Evolutionary conservation across 495 filamentous ascomycete species (phyloP).

Genomic region (Pyrenula massariospora): DNA sequence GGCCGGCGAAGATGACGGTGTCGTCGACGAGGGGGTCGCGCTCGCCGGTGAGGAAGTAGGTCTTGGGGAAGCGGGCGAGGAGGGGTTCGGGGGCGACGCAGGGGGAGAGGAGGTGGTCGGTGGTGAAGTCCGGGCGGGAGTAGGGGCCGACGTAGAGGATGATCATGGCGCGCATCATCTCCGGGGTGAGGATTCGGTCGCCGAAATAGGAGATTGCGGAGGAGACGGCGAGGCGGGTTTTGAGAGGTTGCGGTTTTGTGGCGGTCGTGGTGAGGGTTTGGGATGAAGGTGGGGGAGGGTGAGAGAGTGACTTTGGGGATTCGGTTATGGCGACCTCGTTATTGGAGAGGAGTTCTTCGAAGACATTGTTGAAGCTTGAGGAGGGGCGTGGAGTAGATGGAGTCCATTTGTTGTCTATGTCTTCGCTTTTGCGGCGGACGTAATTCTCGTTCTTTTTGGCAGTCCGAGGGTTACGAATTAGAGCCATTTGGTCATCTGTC

Average conservation of each 20-base stretch:
- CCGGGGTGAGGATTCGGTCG: slow-evolving; percentile 86
- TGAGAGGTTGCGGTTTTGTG: slow-evolving; percentile 54
- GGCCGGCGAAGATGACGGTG: slow-evolving; percentile 87
- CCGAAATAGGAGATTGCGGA: slow-evolving; percentile 98
- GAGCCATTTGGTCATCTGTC: slow-evolving; percentile 91
- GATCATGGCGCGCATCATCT: slow-evolving; percentile 99
- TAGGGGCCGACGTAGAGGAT: slow-evolving; percentile 94
- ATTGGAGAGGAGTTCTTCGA: slow-evolving; percentile 20
- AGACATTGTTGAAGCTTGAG: slow-evolving; percentile 26
- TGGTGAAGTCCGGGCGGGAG: slow-evolving; percentile 81
- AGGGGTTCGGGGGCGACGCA: slow-evolving; percentile 78
- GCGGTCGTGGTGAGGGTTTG: slow-evolving; percentile 11
- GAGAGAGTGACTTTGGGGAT: slow-evolving; percentile 13
- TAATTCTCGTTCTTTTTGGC: slow-evolving; percentile 68
- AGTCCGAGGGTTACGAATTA: slow-evolving; percentile 74
- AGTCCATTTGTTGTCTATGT: slow-evolving; percentile 44
- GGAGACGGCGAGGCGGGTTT: slow-evolving; percentile 79
- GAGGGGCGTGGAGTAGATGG: slow-evolving; percentile 59
- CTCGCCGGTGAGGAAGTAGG: slow-evolving; percentile 87
- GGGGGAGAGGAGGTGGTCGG: slow-evolving; percentile 81
- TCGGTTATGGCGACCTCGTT: slow-evolving; percentile 17
- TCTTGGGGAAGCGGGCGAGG: slow-evolving; percentile 76
- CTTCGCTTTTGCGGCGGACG: slow-evolving; percentile 63
- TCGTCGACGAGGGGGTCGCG: slow-evolving; percentile 93
- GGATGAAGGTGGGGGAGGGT: slow-evolving; percentile 7